Evolutionary conservation across 805 yeast species (phyloP).

Genomic region (Diddensiella santjacobensis): DNA sequence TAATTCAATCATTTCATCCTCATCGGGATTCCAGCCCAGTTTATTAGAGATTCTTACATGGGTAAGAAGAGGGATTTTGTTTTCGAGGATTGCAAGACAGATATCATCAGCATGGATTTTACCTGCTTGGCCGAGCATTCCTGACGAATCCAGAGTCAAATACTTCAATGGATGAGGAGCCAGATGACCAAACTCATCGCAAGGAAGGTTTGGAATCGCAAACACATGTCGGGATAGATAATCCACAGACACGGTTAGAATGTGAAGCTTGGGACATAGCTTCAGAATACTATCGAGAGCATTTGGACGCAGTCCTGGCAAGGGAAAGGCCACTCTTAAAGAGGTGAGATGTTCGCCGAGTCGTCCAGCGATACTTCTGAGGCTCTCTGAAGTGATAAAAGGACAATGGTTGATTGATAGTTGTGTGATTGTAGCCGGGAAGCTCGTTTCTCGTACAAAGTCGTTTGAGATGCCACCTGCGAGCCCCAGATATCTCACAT

Average conservation of each 20-base stretch:
- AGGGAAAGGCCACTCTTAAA: constrained; percentile 75
- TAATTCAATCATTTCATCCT: constrained; percentile 59
- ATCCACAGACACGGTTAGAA: constrained; percentile 72
- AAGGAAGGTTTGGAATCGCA: constrained; percentile 33
- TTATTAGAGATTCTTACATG: constrained; percentile 65
- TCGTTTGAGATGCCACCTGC: constrained; percentile 89
- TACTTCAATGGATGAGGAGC: constrained; percentile 51
- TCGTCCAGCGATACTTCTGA: constrained; percentile 55
- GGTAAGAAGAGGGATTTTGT: constrained; percentile 63
- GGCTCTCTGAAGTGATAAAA: constrained; percentile 57
- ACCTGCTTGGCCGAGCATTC: constrained; percentile 73
- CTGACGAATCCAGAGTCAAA: constrained; percentile 76
- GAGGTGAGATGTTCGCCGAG: constrained; percentile 64
- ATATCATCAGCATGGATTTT: constrained; percentile 86
- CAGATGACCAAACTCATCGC: constrained; percentile 31
- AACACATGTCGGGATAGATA: constrained; percentile 51
- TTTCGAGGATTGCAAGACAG: constrained; percentile 77
- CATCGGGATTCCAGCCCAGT: constrained; percentile 70
- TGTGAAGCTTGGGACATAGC: constrained; percentile 68
- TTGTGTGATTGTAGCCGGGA: constrained; percentile 68
- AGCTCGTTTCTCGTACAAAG: constrained; percentile 62
- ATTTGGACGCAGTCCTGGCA: constrained; percentile 70
- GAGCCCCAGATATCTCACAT: constrained; percentile 63
- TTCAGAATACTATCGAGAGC: constrained; percentile 70
- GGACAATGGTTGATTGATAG: constrained; percentile 90